Conservation (phyloP, 2,329 filamentous ascomycete genomes). For the Paecilomyces sp. region DNA sequence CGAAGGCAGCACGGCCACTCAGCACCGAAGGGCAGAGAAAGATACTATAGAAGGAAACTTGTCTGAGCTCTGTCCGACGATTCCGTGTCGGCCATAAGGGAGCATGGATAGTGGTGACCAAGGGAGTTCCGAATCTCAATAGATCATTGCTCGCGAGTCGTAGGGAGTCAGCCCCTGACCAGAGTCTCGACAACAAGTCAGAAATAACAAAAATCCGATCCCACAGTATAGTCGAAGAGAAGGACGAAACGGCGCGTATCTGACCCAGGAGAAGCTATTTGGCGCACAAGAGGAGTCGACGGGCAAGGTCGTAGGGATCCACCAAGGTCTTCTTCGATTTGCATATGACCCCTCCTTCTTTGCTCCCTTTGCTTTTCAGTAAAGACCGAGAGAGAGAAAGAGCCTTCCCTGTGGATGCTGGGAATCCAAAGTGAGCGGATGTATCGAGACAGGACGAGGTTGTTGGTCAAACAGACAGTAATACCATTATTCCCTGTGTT, state of each 20-base stretch:
- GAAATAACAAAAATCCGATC: not conserved
- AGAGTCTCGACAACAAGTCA: not conserved
- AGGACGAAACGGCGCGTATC: not conserved
- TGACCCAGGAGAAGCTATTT: not conserved
- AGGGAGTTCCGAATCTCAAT: not conserved
- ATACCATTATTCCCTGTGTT: not conserved
- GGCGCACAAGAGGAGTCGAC: not conserved
- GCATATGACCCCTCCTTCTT: not conserved
- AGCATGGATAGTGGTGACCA: not conserved
- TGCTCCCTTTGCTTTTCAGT: not conserved
- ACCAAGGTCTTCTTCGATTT: not conserved
- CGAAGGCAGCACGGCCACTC: not conserved
- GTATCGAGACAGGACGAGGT: not conserved
- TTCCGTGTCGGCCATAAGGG: not conserved
- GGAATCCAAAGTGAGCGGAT: not conserved
- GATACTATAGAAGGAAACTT: not conserved
- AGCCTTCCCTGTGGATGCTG: not conserved
- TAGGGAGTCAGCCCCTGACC: not conserved
- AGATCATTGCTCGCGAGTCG: not conserved
- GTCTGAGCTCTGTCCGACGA: not conserved
- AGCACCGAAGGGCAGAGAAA: not conserved
- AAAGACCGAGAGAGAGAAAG: not conserved
- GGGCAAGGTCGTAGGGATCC: not conserved
- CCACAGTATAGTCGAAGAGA: not conserved
- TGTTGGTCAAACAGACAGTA: not conserved